Conservation (phyloP, 176 grass and related monocot species). For the Rhynchospora breviuscula region DNA sequence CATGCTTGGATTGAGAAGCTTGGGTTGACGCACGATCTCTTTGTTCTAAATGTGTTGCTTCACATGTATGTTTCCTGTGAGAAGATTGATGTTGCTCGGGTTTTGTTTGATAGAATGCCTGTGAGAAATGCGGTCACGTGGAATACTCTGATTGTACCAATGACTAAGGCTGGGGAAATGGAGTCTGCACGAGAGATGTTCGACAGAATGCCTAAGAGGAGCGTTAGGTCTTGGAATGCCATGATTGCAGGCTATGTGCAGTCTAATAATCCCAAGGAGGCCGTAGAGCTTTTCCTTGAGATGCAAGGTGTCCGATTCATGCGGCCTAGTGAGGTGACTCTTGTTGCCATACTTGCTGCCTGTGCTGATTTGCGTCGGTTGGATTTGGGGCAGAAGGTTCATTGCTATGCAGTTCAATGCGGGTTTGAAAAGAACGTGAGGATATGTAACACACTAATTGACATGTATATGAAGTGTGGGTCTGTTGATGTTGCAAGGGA, state of each 20-base stretch:
- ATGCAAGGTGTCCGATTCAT: slow-evolving; percentile 8
- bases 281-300: slow-evolving; percentile 22
- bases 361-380: slow-evolving; percentile 27
- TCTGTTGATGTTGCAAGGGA: slow-evolving; percentile 23
- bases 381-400: slow-evolving; percentile 20
- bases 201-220: slow-evolving; percentile 32
- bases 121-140: slow-evolving; percentile 30
- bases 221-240: slow-evolving; percentile 27
- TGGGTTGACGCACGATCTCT: slow-evolving; percentile 4
- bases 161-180: slow-evolving; percentile 22
- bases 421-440: slow-evolving; percentile 23
- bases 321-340: slow-evolving; percentile 34
- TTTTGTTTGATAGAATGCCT: slow-evolving; percentile 31
- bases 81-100: background rate
- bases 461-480: slow-evolving; percentile 45
- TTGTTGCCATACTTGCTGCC: slow-evolving; percentile 32
- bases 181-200: slow-evolving; percentile 24
- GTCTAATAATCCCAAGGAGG: slow-evolving; percentile 21
- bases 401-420: background rate
- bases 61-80: slow-evolving; percentile 28
- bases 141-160: slow-evolving; percentile 33
- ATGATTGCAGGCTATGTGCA: slow-evolving; percentile 33
- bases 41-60: slow-evolving; percentile 9
- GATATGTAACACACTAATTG: slow-evolving; percentile 35
- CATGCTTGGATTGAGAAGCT: background rate